Conservation (phyloP, 1,284 basidiomycete genomes). For the Spongiforma sp. region DNA sequence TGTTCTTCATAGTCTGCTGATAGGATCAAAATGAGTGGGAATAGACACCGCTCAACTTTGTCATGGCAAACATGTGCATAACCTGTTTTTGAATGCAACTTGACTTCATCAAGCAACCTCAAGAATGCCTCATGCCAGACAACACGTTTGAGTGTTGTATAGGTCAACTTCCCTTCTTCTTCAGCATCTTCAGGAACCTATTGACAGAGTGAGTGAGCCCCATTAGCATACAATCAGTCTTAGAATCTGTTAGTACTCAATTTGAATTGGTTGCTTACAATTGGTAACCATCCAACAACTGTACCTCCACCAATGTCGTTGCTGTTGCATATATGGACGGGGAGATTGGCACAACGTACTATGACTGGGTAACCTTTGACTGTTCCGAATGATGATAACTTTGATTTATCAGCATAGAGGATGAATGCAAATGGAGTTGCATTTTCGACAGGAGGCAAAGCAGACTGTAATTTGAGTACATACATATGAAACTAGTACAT, state of each 20-base stretch:
- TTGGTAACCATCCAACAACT: conserved; percentile 50
- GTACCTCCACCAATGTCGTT: conserved; percentile 43
- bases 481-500: background rate
- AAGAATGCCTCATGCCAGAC: conserved; percentile 36
- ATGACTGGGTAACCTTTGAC: conserved; percentile 50
- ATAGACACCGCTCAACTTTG: conserved; percentile 6
- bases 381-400: conserved; percentile 23
- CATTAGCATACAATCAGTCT: too few species aligned
- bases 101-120: conserved; percentile 17
- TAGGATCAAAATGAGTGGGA: conserved; percentile 20
- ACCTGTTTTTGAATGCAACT: background rate
- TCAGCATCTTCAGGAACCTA: conserved; percentile 35
- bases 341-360: conserved; percentile 43
- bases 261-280: conserved; percentile 33
- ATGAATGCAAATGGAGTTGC: conserved; percentile 10
- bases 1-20: conserved; percentile 25
- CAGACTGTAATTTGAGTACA: background rate
- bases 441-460: background rate
- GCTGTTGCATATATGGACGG: conserved; percentile 43
- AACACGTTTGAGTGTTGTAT: conserved; percentile 38
- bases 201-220: conserved; percentile 3
- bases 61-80: conserved; percentile 14
- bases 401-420: conserved; percentile 23
- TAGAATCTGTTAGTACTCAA: too few species aligned
- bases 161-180: conserved; percentile 35